Evolutionary conservation across 2,329 filamentous ascomycete genomes (phyloP), one percentile per base, ranked within the genome.

Genomic region (Westerdykella ornata): DNA sequence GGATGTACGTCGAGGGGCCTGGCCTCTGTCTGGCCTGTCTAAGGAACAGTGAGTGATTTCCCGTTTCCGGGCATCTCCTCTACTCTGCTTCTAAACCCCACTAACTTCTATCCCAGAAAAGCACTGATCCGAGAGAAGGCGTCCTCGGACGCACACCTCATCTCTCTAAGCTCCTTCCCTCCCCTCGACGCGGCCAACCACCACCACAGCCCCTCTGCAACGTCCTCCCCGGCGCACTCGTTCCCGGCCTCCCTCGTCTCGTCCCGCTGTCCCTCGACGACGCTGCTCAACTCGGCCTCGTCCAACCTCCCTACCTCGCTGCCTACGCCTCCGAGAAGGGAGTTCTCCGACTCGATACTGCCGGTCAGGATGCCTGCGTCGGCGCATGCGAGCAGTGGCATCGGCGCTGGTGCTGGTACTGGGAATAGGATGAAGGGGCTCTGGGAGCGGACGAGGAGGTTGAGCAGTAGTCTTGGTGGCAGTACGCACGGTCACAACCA

Each of bases 111-210:
- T 16, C 38, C n/a, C 42, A 56, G 52, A 39, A 45, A 54, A 37
- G 47, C 46, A 22, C 48, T 56, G 37, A 56, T 64, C 44, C 58
- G 53, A 41, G 53, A 60, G 40, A 59, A 61, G 48, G 55, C 54
- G 19, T 54, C 58, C 40, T 58, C 63, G 42, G 54, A 50, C 17
- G 52, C 53, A 37, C 55, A 49, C 18, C 51, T 59, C 4, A 36
- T 59, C 13, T 41, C 52, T 37, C 46, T 59, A 1, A 49, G 52
- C 31, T 51, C 51, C 7, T 46, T 44, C 30, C 45, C 46, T 12
- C 49, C 42, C 35, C 40, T 35, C 17, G 43, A 38, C 9, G 20
- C 33, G 39, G 7, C 4, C 38, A 41, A n/a, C 45, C 43, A 42
- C 36, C 42, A 13, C 47, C 51, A 28, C 45, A 41, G 14, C 45